A percentile compares a stretch with the other conserved stretches of the same genome.
Conservation (phyloP, 164 flowering plant species). For the Litsea cubeba region DNA sequence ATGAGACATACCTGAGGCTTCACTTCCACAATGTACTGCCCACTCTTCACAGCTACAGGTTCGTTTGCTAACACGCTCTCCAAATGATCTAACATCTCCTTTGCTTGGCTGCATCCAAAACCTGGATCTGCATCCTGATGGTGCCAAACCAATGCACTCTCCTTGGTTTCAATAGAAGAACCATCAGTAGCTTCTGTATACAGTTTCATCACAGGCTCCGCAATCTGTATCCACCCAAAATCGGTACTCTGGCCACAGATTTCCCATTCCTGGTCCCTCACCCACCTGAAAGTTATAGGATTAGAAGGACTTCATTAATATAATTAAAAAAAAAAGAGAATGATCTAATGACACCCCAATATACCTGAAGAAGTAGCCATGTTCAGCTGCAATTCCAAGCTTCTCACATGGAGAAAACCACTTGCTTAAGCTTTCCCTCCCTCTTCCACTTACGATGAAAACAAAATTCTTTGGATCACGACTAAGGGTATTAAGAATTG, state of each 20-base stretch:
- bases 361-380: slow-evolving; percentile 70
- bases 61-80: slow-evolving; percentile 58
- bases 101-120: slow-evolving; percentile 50
- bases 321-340: neutral
- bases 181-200: slow-evolving; percentile 26
- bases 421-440: slow-evolving; percentile 49
- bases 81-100: slow-evolving; percentile 51
- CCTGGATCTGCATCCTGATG: slow-evolving; percentile 47
- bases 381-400: slow-evolving; percentile 80
- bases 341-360: neutral
- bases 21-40: slow-evolving; percentile 46
- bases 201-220: slow-evolving; percentile 25
- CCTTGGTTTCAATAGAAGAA: slow-evolving; percentile 44
- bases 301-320: neutral
- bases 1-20: slow-evolving; percentile 44
- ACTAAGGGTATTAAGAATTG: slow-evolving; percentile 47
- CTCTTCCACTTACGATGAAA: slow-evolving; percentile 75
- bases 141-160: slow-evolving; percentile 55
- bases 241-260: slow-evolving; percentile 31
- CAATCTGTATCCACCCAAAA: slow-evolving; percentile 46
- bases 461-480: slow-evolving; percentile 47
- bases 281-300: slow-evolving; percentile 25
- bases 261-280: slow-evolving; percentile 42
- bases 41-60: slow-evolving; percentile 55
- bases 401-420: slow-evolving; percentile 72